Conservation (phyloP, 805 yeast genomes). For the Starmerella scarabaei region DNA sequence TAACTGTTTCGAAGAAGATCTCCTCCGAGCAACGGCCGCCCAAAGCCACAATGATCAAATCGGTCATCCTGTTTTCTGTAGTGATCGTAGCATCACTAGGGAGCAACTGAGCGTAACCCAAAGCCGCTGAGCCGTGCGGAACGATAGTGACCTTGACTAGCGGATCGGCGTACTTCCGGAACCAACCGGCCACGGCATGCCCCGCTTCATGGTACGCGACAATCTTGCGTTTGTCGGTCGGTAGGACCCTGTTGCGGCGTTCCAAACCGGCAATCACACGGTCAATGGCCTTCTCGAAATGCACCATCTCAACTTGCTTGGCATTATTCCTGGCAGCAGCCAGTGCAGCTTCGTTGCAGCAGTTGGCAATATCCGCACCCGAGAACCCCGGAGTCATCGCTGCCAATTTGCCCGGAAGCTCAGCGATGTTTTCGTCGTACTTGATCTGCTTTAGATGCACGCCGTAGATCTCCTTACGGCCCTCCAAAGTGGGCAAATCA, state of each 20-base stretch:
- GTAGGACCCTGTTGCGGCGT: slow-evolving; percentile 64
- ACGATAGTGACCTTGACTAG: slow-evolving; percentile 83
- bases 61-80: slow-evolving; percentile 59
- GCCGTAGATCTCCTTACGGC: slow-evolving; percentile 71
- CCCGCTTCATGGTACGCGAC: slow-evolving; percentile 97
- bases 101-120: slow-evolving; percentile 90
- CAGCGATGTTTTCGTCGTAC: slow-evolving; percentile 36
- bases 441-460: slow-evolving; percentile 62
- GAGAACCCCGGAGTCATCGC: slow-evolving; percentile 91
- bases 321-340: slow-evolving; percentile 77
- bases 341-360: slow-evolving; percentile 87
- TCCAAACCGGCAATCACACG: slow-evolving; percentile 92
- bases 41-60: slow-evolving; percentile 85
- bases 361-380: slow-evolving; percentile 93
- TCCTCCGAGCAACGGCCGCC: slow-evolving; percentile 93
- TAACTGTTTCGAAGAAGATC: slow-evolving; percentile 70
- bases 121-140: slow-evolving; percentile 88
- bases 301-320: slow-evolving; percentile 45
- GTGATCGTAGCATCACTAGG: slow-evolving; percentile 80
- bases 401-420: slow-evolving; percentile 69
- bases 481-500: slow-evolving; percentile 79
- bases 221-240: slow-evolving; percentile 66
- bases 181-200: slow-evolving; percentile 95
- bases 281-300: slow-evolving; percentile 87
- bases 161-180: slow-evolving; percentile 75